Base-by-base conservation (phyloP, 2,329 filamentous ascomycete genomes). In the Chalaropsis ovoidea region DNA sequence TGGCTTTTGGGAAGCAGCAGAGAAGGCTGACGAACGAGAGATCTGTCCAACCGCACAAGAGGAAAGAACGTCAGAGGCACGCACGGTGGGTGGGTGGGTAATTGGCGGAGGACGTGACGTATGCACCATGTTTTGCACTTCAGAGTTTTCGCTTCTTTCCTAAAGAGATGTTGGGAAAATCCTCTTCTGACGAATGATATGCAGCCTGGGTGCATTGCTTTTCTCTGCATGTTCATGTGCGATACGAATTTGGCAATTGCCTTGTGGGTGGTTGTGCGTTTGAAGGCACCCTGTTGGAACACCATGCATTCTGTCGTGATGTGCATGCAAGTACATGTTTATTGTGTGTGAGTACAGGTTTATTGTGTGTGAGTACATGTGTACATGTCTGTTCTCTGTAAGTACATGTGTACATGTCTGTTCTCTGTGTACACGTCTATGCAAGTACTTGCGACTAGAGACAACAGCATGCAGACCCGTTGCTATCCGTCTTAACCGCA, bases 101-200 rank as follows among this genome's bases (percentile, higher is more conserved):
- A 58, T 58, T 35, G 54, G 24, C 54, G 54, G 54, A 35, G 15
- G 54, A 17, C 24, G 54, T 58, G 54, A 39, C 54, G 19, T 58
- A 19, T 35, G 54, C 24, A 39, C 54, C n/a, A 35, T 31, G 27
- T 19, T 39, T 58, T 58, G 24, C 27, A 31, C 54, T 35, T 31
- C 54, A 58, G 54, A 58, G 8, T 58, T 58, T 58, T 58, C 54
- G 31, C 54, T 58, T 58, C 54, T 58, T 58, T 58, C 54, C 54
- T 19, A 58, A 58, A 58, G n/a, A 35, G 54, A 39, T 17, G 43
- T 39, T 58, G 27, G 31, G 15, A 31, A 31, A 58, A 39, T 58
- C 31, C 54, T 58, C 5, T 35, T 0, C 0, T 35, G 15, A 35
- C 54, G 31, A 35, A 39, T 58, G 54, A 39, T 58, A 19, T 58